Base-by-base conservation (phyloP, 1,284 basidiomycete species). In the Gymnopus androsaceus region DNA sequence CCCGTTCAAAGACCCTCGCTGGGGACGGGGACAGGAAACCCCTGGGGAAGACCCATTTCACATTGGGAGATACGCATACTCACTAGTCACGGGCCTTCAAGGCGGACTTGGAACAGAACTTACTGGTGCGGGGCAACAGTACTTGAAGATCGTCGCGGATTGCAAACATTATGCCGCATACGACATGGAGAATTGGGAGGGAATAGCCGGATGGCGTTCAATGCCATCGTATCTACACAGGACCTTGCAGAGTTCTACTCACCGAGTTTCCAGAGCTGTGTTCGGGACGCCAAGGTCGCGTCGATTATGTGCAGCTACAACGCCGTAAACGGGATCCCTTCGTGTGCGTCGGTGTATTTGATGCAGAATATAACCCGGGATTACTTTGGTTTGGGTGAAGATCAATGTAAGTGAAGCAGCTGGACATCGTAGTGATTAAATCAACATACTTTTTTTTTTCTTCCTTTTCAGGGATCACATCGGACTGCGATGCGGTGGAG, bases 291-390 rank as follows among this genome's bases (percentile, higher is more conserved):
- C 15, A 79, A 80, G 60, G 82, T 80, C 41, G 79, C 72, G 1
- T 78, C 78, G 28, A 72, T 82, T 34, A 84, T 84, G 82, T 84
- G 81, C 71, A 79, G 76, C 56, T 84, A 84, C 62, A 84, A 84
- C 59, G 76, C 81, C 11, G 80, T 84, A 17, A 83, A 84, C 58
- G 82, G 82, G 1, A 66, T 84, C 31, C 82, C 82, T 7, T 71
- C 78, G 1, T 84, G 82, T 61, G 81, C 80, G 12, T 76, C 72
- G 62, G 70, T 73, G 3, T 84, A 76, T 63, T 68, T 84, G 31
- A 69, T 84, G 36, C 80, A 83, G 61, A 69, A 72, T 36, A 65
- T 84, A 19, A 65, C 82, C 19, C 69, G 82, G n/a, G 79, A 81
- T 53, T 69, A 71, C 49, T 84, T 77, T 75, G 77, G 75, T 12